Percentiles rank a stretch among this genome's conserved stretches.
These are phyloP conservation scores for Colletotrichum karsti DNA, from an alignment of 2,329 filamentous ascomycete species.

Conservation along the genomic window DNA sequence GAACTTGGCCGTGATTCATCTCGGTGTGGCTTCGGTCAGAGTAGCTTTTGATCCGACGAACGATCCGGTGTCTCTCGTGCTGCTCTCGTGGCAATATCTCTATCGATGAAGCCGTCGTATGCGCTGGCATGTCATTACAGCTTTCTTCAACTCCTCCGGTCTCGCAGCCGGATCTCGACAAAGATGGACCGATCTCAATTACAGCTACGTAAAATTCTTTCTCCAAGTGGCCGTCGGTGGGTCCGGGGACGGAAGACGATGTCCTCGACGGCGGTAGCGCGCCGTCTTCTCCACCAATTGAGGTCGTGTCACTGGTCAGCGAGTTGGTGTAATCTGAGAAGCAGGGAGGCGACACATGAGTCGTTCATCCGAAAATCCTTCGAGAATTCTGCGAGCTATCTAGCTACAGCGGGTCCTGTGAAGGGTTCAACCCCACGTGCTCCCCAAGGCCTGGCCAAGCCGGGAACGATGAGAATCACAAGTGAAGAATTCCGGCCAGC, in stretches of 20 bases:
- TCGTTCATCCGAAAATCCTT: conserved; percentile 10
- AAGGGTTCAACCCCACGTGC: background rate
- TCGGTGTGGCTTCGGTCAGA: background rate
- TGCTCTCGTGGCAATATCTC: too few relatives aligned
- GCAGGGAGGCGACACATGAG: conserved; percentile 4
- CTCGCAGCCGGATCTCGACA: background rate
- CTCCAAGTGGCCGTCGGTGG: conserved; percentile 3
- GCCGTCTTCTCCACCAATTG: background rate
- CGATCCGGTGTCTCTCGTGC: too few relatives aligned
- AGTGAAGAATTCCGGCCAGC: background rate
- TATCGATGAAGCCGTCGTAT: background rate
- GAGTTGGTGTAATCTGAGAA: background rate
- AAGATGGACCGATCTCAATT: conserved; percentile 9
- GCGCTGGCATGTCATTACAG: background rate
- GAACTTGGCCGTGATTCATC: background rate
- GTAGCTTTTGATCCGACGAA: too few relatives aligned
- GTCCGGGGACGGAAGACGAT: conserved; percentile 7
- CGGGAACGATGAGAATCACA: background rate
- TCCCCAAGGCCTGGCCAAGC: background rate
- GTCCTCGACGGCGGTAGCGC: background rate
- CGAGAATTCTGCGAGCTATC: background rate
- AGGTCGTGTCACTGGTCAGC: background rate
- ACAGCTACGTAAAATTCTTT: conserved; percentile 18
- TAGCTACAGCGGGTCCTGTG: background rate
- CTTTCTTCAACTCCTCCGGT: background rate